Conservation (phyloP, 805 yeast genomes). For the Myxozyma neotropica region DNA sequence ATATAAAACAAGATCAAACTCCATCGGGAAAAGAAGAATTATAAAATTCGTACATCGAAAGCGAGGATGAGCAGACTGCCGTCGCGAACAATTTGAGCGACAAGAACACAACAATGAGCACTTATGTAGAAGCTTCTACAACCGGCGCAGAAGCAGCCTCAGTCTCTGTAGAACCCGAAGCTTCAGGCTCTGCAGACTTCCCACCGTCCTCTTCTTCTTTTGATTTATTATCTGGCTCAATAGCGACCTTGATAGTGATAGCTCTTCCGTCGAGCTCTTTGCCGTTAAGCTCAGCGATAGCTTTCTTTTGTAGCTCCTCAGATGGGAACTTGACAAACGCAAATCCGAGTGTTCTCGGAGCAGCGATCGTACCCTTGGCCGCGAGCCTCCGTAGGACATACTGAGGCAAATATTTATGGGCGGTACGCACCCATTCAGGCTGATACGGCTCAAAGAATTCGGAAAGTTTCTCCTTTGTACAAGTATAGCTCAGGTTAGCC, state of each 20-base stretch:
- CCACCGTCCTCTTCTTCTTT: slow-evolving; percentile 17
- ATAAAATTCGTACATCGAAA: background rate
- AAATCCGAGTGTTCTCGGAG: slow-evolving; percentile 60
- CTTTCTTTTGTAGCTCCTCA: slow-evolving; percentile 66
- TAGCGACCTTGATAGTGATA: slow-evolving; percentile 70
- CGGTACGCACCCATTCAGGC: slow-evolving; percentile 63
- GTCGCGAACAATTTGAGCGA: background rate
- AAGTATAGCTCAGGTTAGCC: slow-evolving; percentile 56
- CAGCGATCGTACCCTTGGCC: slow-evolving; percentile 47
- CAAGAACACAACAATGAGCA: background rate
- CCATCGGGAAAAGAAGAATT: background rate
- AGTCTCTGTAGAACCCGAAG: slow-evolving; percentile 7
- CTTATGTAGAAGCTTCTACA: slow-evolving; percentile 12
- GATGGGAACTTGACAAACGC: slow-evolving; percentile 61
- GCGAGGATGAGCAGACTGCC: background rate
- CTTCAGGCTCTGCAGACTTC: slow-evolving; percentile 4
- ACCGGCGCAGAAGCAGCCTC: slow-evolving; percentile 15
- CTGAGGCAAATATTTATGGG: slow-evolving; percentile 53
- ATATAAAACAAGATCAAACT: background rate
- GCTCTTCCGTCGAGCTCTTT: slow-evolving; percentile 64
- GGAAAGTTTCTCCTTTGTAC: slow-evolving; percentile 39
- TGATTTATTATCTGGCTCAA: slow-evolving; percentile 50
- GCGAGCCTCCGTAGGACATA: slow-evolving; percentile 50
- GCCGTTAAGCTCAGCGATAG: slow-evolving; percentile 69
- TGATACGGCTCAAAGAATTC: slow-evolving; percentile 44